Evolutionary conservation across 2,329 filamentous ascomycete genomes (phyloP).

Genomic region (Neobulgaria alba): DNA sequence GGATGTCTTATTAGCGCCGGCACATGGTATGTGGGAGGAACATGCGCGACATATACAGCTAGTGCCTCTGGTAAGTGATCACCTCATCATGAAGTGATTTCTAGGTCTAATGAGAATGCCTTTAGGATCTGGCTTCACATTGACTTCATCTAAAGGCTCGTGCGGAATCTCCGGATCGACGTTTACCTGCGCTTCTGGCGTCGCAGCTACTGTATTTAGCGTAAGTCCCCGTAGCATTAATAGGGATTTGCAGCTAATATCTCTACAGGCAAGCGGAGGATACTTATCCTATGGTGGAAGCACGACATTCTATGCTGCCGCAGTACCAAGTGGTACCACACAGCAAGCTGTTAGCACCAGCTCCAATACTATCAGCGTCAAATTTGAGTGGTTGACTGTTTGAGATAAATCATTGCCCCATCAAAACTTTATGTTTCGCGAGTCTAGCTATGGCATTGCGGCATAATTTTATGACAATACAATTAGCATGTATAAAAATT

Average conservation of each 20-base stretch:
- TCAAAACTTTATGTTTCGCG: no score
- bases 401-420: no score
- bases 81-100: neutral
- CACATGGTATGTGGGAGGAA: conserved; percentile 58
- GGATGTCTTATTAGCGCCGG: conserved; percentile 63
- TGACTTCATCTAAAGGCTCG: conserved; percentile 48
- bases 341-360: conserved; percentile 27
- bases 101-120: neutral
- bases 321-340: conserved; percentile 25
- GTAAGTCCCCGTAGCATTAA: conserved; percentile 26
- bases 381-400: conserved; percentile 25
- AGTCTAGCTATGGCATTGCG: no score
- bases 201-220: conserved; percentile 31
- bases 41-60: conserved; percentile 58
- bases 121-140: conserved; percentile 31
- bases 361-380: conserved; percentile 23
- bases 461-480: no score
- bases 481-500: no score
- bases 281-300: conserved; percentile 23
- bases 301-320: conserved; percentile 28
- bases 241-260: no score
- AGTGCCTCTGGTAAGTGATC: conserved; percentile 37
- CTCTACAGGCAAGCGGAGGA: conserved; percentile 16
- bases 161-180: conserved; percentile 47
- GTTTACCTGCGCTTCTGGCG: conserved; percentile 46